Evolutionary conservation across 441 rosid genomes (phyloP), one percentile per base, ranked within the genome.

Genomic region (Gossypium laxum): DNA sequence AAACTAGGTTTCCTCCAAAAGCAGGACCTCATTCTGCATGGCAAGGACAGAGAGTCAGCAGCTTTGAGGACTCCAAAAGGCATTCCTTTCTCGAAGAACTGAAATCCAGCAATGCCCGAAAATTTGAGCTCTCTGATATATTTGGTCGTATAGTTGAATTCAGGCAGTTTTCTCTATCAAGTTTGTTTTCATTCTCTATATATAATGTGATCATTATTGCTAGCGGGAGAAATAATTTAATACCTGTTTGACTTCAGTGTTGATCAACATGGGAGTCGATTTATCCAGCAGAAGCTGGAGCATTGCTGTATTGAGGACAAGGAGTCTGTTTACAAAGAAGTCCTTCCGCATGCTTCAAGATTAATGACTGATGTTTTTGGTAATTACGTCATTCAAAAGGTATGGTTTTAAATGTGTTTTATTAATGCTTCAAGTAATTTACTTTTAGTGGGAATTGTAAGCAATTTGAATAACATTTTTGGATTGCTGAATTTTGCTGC

Each of bases 261-360:
- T 71, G 93, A 88, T 79, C 93, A 88, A 78, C 91, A 88, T 62
- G 93, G 93, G 71, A 88, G 93, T 78, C 91, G 91, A 14, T 88
- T 86, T 78, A 88, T 88, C 76, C 93, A 88, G 78, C 91, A 88
- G 81, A 86, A 88, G 79, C 70, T 88, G 77, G 91, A 88, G 72
- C 82, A 78, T 64, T 85, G 88, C 79, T 80, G 83, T 22, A 73
- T 73, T 47, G 91, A 88, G 69, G 93, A 84, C 32, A 88, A 88
- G 76, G 83, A 75, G 55, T 85, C 83, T 75, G 91, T 88, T 54
- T 88, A 84, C 76, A 78, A 73, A 64, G 93, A 88, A 79, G 87
- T 88, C 83, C 80, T 85, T 77, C 89, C 86, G 14, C 89, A 86
- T 72, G 86, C 88, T 76, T 82, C 89, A 17, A 85, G 81, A 76